phyloP scores from a whole-genome alignment of 164 flowering plant genomes.

The Stephania yunnanensis region DNA sequence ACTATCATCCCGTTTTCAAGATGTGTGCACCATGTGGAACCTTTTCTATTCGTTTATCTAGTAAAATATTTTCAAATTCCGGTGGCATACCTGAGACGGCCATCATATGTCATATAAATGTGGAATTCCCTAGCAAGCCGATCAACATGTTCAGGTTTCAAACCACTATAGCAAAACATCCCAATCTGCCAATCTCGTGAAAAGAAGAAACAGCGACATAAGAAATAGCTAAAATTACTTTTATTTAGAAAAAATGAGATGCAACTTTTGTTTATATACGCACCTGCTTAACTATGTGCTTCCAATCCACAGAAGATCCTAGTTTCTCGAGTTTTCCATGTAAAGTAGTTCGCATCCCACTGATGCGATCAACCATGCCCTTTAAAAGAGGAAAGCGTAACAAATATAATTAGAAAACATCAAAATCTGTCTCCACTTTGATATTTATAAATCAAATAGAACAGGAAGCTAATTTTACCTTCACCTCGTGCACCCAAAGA shows the following conservation, averaged over 20 bases:
- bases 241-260: neutral
- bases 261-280: neutral
- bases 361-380: conserved; percentile 96
- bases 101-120: conserved; percentile 93
- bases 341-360: conserved; percentile 77
- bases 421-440: neutral
- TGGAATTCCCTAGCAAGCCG: conserved; percentile 75
- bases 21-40: too few relatives aligned
- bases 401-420: neutral
- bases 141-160: conserved; percentile 94
- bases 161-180: conserved; percentile 94
- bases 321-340: conserved; percentile 69
- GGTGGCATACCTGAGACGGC: conserved; percentile 64
- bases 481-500: conserved; percentile 90
- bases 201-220: neutral
- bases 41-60: too few relatives aligned
- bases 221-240: neutral
- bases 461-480: conserved; percentile 36
- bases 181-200: conserved; percentile 57
- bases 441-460: neutral
- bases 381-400: conserved; percentile 15
- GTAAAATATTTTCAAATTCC: too few relatives aligned
- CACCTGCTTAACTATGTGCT: conserved; percentile 91
- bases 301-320: conserved; percentile 90
- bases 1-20: too few relatives aligned